Base-by-base conservation (phyloP, 2,329 filamentous ascomycete genomes). In the Calonectria fujianensis region DNA sequence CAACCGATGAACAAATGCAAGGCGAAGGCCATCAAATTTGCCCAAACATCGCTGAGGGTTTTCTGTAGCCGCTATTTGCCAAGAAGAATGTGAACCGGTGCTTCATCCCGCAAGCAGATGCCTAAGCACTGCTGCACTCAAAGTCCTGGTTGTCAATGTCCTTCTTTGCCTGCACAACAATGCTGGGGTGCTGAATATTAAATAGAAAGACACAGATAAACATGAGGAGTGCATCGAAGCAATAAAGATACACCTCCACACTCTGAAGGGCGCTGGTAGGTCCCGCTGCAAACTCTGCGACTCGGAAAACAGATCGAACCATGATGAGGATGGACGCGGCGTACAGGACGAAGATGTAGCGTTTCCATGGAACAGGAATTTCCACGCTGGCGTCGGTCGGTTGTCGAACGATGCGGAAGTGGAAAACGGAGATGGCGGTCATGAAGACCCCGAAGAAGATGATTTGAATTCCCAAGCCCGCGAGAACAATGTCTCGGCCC, bases 371-470 rank as follows among this genome's bases (percentile, higher is more conserved):
- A 8, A 29, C 57, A 13, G 57, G 4, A 14, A 41, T 29, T 14
- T 41, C n/a, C 35, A 61, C 41, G n/a, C 57, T 61, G 9, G 35
- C 57, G 16, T 2, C 5, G 35, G 57, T 61, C 39, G 57, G 57
- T 2, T 41, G 57, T 6, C 57, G 57, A n/a, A 61, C 35, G 11
- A 61, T 61, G 41, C 75, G 24, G 71, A 67, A 73, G 74, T 91
- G 86, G 80, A 90, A 90, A 0, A 61, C 57, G 8, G 57, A 61
- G 24, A 61, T 61, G 57, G 24, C 57, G 2, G 18, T 27, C n/a
- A 41, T 41, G 57, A 61, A 61, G n/a, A 61, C 57, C 9, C 57
- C 35, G 24, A 61, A 61, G 57, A 61, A 61, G 24, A 61, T 4
- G 14, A 61, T 61, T 24, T 61, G 57, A 8, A 61, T 41, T 27